Evolutionary conservation across 306 rosid species (phyloP).

Genomic region (Medicago lupulina): DNA sequence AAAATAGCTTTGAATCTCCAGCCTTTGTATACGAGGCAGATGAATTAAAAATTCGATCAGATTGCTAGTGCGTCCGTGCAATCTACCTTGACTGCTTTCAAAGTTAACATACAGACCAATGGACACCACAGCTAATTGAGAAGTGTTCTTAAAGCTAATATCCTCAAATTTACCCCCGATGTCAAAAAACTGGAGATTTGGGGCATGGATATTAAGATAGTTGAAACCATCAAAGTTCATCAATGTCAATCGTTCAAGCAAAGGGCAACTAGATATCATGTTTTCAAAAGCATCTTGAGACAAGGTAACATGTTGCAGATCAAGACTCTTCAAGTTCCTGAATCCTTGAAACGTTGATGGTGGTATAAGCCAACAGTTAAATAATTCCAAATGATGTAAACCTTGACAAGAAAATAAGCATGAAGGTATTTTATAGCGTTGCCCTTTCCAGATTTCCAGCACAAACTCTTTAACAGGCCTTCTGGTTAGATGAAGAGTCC

Average conservation of each 20-base stretch:
- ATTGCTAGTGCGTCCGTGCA: slow-evolving; percentile 48
- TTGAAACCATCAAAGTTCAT: slow-evolving; percentile 66
- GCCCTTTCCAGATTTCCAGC: slow-evolving; percentile 68
- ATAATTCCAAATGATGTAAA: slow-evolving; percentile 58
- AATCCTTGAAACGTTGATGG: slow-evolving; percentile 62
- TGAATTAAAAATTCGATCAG: slow-evolving; percentile 56
- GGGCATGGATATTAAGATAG: slow-evolving; percentile 59
- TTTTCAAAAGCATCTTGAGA: slow-evolving; percentile 60
- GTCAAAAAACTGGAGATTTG: slow-evolving; percentile 60
- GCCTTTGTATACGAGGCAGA: slow-evolving; percentile 55
- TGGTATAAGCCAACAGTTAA: slow-evolving; percentile 64
- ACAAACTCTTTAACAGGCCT: slow-evolving; percentile 58
- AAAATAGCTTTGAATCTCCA: slow-evolving; percentile 62
- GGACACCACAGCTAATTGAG: slow-evolving; percentile 57
- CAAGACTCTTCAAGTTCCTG: slow-evolving; percentile 66
- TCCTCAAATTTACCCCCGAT: slow-evolving; percentile 64
- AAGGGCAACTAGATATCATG: slow-evolving; percentile 58
- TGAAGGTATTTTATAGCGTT: slow-evolving; percentile 60
- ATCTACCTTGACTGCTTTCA: slow-evolving; percentile 40
- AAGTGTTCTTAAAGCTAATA: slow-evolving; percentile 57
- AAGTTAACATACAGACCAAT: slow-evolving; percentile 52
- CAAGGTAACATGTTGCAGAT: slow-evolving; percentile 70
- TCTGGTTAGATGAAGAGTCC: slow-evolving; percentile 61
- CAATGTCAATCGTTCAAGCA: slow-evolving; percentile 62
- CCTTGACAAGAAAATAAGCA: slow-evolving; percentile 58